Evolutionary conservation across 2,329 filamentous ascomycete genomes (phyloP).

Genomic region (Aspergillus bombycis): DNA sequence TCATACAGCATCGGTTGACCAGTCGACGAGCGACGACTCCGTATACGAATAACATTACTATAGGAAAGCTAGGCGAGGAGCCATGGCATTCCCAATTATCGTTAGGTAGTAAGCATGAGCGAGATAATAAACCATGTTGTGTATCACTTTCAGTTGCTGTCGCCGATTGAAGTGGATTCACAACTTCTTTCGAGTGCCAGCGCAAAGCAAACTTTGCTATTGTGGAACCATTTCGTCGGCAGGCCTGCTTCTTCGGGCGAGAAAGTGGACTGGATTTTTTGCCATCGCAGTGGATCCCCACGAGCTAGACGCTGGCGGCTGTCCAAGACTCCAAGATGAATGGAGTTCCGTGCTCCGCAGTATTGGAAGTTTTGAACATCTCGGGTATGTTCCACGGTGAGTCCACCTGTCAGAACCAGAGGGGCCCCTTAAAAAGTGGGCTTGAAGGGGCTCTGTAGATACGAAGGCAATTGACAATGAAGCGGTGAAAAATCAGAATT

Average conservation of each 20-base stretch:
- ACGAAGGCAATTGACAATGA: neutral
- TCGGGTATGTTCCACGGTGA: neutral
- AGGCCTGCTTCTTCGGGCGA: conserved; percentile 18
- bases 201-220: conserved; percentile 6
- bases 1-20: conserved; percentile 4
- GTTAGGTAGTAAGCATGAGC: neutral
- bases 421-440: neutral
- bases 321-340: neutral
- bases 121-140: neutral
- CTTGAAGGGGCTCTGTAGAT: neutral
- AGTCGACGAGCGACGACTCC: neutral
- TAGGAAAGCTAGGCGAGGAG: conserved; percentile 7
- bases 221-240: conserved; percentile 14
- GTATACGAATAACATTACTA: neutral
- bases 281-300: conserved; percentile 11
- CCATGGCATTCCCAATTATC: neutral
- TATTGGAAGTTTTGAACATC: neutral
- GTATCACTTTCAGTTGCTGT: neutral
- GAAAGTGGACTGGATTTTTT: conserved; percentile 11
- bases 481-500: neutral
- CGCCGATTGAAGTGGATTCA: neutral
- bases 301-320: neutral
- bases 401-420: conserved; percentile 1
- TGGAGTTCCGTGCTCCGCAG: neutral
- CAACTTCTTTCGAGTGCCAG: neutral